Conservation (phyloP, 2,329 filamentous ascomycete species). For the Gnomoniopsis sp. region DNA sequence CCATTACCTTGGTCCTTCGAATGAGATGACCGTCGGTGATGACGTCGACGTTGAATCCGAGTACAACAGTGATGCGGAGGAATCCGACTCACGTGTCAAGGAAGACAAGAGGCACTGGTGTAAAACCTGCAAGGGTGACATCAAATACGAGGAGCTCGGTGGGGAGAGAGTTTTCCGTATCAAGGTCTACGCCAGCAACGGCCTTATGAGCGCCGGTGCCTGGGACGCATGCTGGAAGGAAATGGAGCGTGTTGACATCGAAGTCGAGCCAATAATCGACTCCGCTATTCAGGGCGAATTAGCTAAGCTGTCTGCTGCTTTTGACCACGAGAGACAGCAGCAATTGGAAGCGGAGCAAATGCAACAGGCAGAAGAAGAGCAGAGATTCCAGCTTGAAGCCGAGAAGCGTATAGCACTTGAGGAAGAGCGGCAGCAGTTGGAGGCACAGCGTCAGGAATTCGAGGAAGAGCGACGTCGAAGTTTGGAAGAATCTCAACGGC, state of each 20-base stretch:
- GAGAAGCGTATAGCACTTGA: slow-evolving; percentile 12
- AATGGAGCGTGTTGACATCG: slow-evolving; percentile 98
- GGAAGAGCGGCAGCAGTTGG: slow-evolving; percentile 13
- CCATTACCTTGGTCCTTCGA: slow-evolving; percentile 66
- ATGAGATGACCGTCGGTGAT: slow-evolving; percentile 39
- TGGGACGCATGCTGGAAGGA: slow-evolving; percentile 95
- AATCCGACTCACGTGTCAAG: slow-evolving; percentile 6
- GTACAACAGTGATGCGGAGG: slow-evolving; percentile 32
- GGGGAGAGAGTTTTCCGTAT: slow-evolving; percentile 65
- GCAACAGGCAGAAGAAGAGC: slow-evolving; percentile 28
- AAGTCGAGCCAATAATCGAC: slow-evolving; percentile 74
- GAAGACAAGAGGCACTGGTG: slow-evolving; percentile 51
- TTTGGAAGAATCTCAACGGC: slow-evolving; percentile 21
- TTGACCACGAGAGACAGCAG: slow-evolving; percentile 21
- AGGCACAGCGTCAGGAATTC: slow-evolving; percentile 12
- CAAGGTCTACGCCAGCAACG: slow-evolving; percentile 92
- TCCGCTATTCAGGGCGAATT: slow-evolving; percentile 56
- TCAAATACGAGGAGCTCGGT: slow-evolving; percentile 51
- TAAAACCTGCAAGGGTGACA: slow-evolving; percentile 51
- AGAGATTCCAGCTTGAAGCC: slow-evolving; percentile 19
- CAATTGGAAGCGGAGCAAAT: slow-evolving; percentile 38
- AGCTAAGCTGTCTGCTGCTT: slow-evolving; percentile 44
- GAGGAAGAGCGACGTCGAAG: slow-evolving; percentile 16
- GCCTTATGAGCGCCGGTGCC: slow-evolving; percentile 84
- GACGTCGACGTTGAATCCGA: slow-evolving; percentile 44